Base-by-base conservation (phyloP, 192 early-diverging fungal genomes). In the Lunasporangiospora selenospora region DNA sequence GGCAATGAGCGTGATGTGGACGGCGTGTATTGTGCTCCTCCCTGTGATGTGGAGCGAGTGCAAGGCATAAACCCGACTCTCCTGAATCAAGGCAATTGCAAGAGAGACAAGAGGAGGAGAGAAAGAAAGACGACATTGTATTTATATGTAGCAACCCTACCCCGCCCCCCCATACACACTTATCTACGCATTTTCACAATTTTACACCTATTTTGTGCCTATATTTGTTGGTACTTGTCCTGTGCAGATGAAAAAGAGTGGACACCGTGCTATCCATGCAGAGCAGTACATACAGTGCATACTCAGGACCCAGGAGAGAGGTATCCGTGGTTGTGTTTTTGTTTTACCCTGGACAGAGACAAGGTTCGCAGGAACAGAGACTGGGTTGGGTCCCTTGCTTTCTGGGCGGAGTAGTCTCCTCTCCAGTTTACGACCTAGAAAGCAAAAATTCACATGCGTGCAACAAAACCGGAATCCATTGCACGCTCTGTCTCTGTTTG, bases 1-100 rank as follows among this genome's bases (percentile, higher is more conserved):
- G 58, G 69, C 75, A 2, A 76, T 85, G 40, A 82, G 62, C 10
- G 62, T 80, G 3, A 46, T 82, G 46, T 83, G 69, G 67, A 84
- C 78, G 2, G 73, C 75, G 13, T 70, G 75, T 23, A 42, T 77
- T 30, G 79, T 73, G 19, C 46, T 78, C 19, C 50, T 82, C 24
- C 79, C 83, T 26, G 73, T 83, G 23, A 54, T 88, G 42, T 84
- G 79, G 67, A 80, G 77, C 33, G 83, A 81, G 27, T 83, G 78
- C 62, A 73, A 73, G 30, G 69, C 69, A 6, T 73, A 73, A 53
- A 10, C n/a, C n/a, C n/a, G n/a, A n/a, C n/a, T n/a, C n/a, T n/a
- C n/a, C n/a, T 32, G 29, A 16, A 15, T 49, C 16, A 16, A 31
- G 24, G 24, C n/a, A n/a, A n/a, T n/a, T n/a, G n/a, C n/a, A n/a